Percentiles rank a stretch among this genome's conserved stretches.
These are phyloP conservation scores for Ilex paraguariensis DNA, from an alignment of 305 asterid species.

Conservation along the genomic window DNA sequence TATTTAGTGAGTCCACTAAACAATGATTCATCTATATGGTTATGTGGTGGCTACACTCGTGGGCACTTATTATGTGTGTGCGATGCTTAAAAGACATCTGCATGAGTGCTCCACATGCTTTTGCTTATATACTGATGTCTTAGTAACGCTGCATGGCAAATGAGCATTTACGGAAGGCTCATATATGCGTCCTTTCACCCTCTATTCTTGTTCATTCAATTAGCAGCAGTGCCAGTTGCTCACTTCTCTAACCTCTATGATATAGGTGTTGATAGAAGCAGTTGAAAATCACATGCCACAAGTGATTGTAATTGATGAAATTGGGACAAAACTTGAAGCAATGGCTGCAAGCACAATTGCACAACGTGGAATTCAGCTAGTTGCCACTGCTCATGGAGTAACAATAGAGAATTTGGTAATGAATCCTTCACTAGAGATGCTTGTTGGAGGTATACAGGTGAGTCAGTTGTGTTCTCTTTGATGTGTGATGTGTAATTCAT, in stretches of 20 bases:
- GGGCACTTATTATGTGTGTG: too few relatives aligned
- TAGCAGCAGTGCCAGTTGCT: neutral
- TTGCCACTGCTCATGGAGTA: conserved; percentile 97
- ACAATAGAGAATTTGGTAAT: conserved; percentile 79
- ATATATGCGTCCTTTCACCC: neutral
- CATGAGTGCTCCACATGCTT: conserved; percentile 1
- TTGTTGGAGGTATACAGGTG: conserved; percentile 93
- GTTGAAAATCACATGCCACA: conserved; percentile 98
- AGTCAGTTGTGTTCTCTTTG: conserved; percentile 17
- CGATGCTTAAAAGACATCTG: neutral
- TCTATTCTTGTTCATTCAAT: neutral
- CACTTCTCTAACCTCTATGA: neutral
- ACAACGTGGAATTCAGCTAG: conserved; percentile 97
- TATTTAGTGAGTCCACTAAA: too few relatives aligned
- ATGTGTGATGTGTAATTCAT: conserved; percentile 10
- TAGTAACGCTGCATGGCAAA: neutral
- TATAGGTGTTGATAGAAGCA: conserved; percentile 91
- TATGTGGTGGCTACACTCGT: too few relatives aligned
- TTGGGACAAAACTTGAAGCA: conserved; percentile 95
- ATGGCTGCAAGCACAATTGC: conserved; percentile 93
- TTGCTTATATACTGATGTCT: neutral
- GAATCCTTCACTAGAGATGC: conserved; percentile 96
- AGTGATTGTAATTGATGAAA: conserved; percentile 95
- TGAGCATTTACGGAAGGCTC: neutral
- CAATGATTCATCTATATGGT: too few relatives aligned